Evolutionary conservation across 176 grass and related monocot species (phyloP), one percentile per base, ranked within the genome.

Genomic region (Themeda triandra): DNA sequence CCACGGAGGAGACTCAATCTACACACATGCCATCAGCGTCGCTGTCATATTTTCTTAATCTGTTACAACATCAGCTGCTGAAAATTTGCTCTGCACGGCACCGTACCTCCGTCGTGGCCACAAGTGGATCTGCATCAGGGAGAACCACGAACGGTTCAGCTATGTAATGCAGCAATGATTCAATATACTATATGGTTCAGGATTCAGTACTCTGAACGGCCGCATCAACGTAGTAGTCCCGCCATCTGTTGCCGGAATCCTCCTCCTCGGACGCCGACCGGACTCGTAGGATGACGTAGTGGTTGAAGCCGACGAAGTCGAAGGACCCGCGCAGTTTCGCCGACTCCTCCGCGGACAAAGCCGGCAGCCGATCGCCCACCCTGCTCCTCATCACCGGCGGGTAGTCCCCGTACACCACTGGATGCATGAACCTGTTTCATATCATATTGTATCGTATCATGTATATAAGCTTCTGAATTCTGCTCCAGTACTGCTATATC

Each of bases 291-390:
- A 67, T 79, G 27, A 76, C 0, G 70, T 97, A 97, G 44, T 97
- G 92, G 9, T 94, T 97, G 63, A 97, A 49, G 62, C 92, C 95
- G 36, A 92, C 53, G 87, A 97, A 97, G 75, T 94, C 95, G 48
- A 92, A 92, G 1, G 92, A 89, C 11, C 86, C 88, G 4, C 78
- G 82, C 6, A 92, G 25, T 53, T 15, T 84, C 28, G 73, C 65
- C 5, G 88, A 91, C 29, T 92, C 84, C 76, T 91, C 90, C 53
- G 2, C 46, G 24, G 77, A 73, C 0, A 97, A 69, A 18, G 56
- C 15, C 15, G 92, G 95, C 59, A 94, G 74, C 6, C 88, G 90
- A 25, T 76, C 75, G 4, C 95, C 90, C 1, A 67, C 92, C 29
- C 81, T 86, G 54, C 81, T 69, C 82, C 64, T 69, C 95, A 94